Evolutionary conservation across 2,329 filamentous ascomycete species (phyloP).

Genomic region (Calonectria henricotiae): DNA sequence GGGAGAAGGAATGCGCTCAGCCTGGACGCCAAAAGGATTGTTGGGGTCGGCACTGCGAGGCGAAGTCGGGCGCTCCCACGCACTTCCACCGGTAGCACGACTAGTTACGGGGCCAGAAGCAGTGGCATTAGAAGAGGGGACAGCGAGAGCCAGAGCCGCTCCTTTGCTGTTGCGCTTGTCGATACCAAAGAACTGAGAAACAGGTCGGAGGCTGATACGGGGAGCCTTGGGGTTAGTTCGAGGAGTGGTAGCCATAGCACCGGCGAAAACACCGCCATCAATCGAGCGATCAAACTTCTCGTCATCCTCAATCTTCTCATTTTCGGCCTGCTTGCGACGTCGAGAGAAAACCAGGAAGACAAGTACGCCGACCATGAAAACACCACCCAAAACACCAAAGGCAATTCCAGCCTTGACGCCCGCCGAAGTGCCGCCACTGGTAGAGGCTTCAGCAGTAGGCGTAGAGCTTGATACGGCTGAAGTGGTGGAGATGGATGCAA

Average conservation of each 20-base stretch:
- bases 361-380: conserved; percentile 78
- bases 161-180: conserved; percentile 69
- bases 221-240: conserved; percentile 74
- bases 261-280: conserved; percentile 50
- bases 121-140: conserved; percentile 47
- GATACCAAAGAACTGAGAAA: conserved; percentile 81
- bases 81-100: conserved; percentile 56
- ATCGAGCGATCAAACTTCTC: conserved; percentile 73
- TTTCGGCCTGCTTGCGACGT: conserved; percentile 77
- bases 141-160: conserved; percentile 60
- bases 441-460: conserved; percentile 43
- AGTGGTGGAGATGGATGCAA: conserved; percentile 40
- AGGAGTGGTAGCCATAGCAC: conserved; percentile 37
- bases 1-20: conserved; percentile 67
- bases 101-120: conserved; percentile 43
- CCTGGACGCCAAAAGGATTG: conserved; percentile 82
- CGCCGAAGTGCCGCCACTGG: conserved; percentile 50
- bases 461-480: conserved; percentile 46
- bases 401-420: conserved; percentile 85
- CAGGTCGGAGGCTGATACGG: conserved; percentile 87
- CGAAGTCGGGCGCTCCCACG: conserved; percentile 68
- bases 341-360: conserved; percentile 81
- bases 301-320: conserved; percentile 69
- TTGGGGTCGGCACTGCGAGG: conserved; percentile 67
- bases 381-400: conserved; percentile 82